Base-by-base conservation (phyloP, 2,329 filamentous ascomycete species). In the Hypoxylon sp. region DNA sequence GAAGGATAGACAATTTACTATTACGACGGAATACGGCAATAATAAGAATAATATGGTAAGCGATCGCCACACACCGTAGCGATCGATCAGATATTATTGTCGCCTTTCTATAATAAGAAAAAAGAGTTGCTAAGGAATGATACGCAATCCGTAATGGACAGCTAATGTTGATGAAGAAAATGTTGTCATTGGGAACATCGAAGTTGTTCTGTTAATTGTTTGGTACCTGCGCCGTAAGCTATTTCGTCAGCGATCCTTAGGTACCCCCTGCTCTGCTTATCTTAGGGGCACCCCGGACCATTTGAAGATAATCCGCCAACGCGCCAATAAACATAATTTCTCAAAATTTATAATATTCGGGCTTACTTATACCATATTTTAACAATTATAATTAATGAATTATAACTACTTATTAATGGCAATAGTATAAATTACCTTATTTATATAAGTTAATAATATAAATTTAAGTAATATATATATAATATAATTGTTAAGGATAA, bases 151-250 rank as follows among this genome's bases (percentile, higher is more conserved):
- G 31, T 58, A 33, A 17, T 22, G 33, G 35, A 54, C 19, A 35
- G 31, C 24, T 29, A 57, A 61, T 60, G 19, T 66, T 50, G 44
- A 50, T 55, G 44, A 59, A 54, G 50, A 59, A 62, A 55, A 62
- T 51, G 57, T 57, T 53, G 48, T 60, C 51, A 66, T 66, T 61
- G 29, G 42, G 19, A 55, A n/a, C 5, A 31, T 31, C 22, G 19
- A 24, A 44, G 54, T 24, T 44, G 39, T 14, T 22, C 19, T 22
- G 35, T n/a, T 39, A 13, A 44, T 29, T n/a, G 48, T 37, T 50
- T 42, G 47, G 59, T 55, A 66, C 57, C 48, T 24, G 39, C 26
- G 63, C 37, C 39, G 35, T 26, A 42, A 26, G 48, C 59, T 19
- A 62, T 58, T 58, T 60, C 57, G 9, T 59, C n/a, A 55, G 31